phyloP scores from a whole-genome alignment of 2,329 filamentous ascomycete species.

The Claviceps fusiformis region DNA sequence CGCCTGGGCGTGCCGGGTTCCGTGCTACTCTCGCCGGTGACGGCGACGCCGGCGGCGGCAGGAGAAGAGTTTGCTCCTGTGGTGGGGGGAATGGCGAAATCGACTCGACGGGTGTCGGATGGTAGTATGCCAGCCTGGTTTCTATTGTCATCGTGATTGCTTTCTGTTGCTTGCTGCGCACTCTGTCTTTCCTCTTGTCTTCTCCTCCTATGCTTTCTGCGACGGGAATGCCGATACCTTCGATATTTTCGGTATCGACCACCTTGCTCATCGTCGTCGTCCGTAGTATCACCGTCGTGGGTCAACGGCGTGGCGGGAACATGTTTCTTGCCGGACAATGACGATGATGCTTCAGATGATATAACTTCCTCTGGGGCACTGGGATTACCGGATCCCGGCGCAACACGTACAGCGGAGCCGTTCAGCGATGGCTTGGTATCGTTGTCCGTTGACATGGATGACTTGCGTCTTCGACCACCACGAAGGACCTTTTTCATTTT shows the following conservation, averaged over 20 bases:
- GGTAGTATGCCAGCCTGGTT: conserved; percentile 9
- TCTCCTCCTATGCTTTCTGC: conserved; percentile 24
- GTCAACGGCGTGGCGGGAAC: conserved; percentile 23
- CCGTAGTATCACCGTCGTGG: conserved; percentile 30
- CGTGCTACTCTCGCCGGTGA: conserved; percentile 13
- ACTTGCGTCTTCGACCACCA: conserved; percentile 59
- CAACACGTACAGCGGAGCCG: conserved; percentile 29
- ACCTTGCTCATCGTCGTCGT: conserved; percentile 33
- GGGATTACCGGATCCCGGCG: conserved; percentile 17
- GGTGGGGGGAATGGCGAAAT: conserved; percentile 33
- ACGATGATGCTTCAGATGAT: conserved; percentile 24
- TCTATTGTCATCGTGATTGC: conserved; percentile 10
- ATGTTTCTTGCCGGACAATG: conserved; percentile 21
- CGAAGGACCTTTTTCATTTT: conserved; percentile 65
- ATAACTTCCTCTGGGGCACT: conserved; percentile 23
- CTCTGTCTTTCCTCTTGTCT: conserved; percentile 29
- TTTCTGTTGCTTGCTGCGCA: conserved; percentile 18
- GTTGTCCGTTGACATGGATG: conserved; percentile 54
- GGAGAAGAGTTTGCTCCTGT: conserved; percentile 10
- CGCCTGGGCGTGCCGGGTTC: conserved; percentile 16
- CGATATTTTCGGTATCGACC: conserved; percentile 21
- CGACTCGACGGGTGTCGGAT: conserved; percentile 37
- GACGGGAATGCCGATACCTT: conserved; percentile 16
- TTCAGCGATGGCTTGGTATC: conserved; percentile 21
- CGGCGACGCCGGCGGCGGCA: conserved; percentile 14